Evolutionary conservation across 768 basidiomycete species (phyloP).

Genomic region (Daedaleopsis sinensis): DNA sequence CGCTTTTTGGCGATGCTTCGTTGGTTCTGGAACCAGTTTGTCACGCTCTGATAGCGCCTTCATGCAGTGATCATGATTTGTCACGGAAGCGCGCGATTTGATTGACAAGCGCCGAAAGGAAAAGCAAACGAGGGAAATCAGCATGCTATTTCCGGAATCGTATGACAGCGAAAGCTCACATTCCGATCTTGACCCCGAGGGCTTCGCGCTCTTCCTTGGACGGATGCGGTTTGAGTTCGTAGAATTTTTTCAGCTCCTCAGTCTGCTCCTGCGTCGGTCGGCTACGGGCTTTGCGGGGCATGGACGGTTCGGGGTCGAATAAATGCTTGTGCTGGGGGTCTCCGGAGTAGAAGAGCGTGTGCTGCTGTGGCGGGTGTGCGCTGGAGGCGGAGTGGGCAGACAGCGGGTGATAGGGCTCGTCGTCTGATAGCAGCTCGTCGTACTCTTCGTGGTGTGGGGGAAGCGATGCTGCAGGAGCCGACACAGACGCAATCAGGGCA

Average conservation of each 20-base stretch:
- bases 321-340: constrained; percentile 54
- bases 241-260: constrained; percentile 69
- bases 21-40: constrained; percentile 89
- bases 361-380: constrained; percentile 33
- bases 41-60: constrained; percentile 80
- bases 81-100: constrained; percentile 4
- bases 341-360: constrained; percentile 45
- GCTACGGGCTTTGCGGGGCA: constrained; percentile 63
- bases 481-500: constrained; percentile 43
- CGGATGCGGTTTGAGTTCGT: constrained; percentile 67
- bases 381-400: constrained; percentile 13
- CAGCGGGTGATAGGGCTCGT: constrained; percentile 39
- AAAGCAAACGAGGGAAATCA: constrained; percentile 16
- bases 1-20: constrained; percentile 76
- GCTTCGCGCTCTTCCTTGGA: constrained; percentile 66
- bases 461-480: constrained; percentile 36
- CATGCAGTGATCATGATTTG: constrained; percentile 15
- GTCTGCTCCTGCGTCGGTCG: constrained; percentile 66
- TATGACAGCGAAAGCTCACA: constrained; percentile 51
- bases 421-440: constrained; percentile 49
- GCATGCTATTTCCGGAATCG: constrained; percentile 14
- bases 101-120: constrained; percentile 21
- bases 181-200: constrained; percentile 70
- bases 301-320: constrained; percentile 40
- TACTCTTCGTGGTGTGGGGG: constrained; percentile 34